Evolutionary conservation across 2,329 filamentous ascomycete genomes (phyloP).

Genomic region (Sclerotinia borealis): DNA sequence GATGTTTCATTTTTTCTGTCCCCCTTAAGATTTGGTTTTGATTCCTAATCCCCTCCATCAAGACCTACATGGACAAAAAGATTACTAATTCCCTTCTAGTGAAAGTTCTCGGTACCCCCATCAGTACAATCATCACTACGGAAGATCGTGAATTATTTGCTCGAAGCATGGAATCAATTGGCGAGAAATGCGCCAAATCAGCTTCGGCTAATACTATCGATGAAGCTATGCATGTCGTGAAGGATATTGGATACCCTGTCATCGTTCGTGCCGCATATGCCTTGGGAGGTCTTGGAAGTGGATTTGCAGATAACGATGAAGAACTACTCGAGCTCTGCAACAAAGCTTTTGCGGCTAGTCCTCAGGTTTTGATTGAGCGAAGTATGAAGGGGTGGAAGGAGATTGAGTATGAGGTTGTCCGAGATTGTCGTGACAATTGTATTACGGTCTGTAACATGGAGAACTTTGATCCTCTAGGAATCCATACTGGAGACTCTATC

Average conservation of each 20-base stretch:
- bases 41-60: too few species aligned
- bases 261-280: constrained; percentile 97
- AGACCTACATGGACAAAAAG: neutral
- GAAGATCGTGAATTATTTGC: constrained; percentile 96
- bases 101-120: constrained; percentile 75
- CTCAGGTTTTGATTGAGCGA: constrained; percentile 97
- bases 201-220: constrained; percentile 89
- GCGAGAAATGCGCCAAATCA: constrained; percentile 95
- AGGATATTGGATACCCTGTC: constrained; percentile 88
- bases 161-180: constrained; percentile 91
- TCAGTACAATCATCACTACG: constrained; percentile 81
- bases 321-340: constrained; percentile 92
- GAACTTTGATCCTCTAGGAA: constrained; percentile 96
- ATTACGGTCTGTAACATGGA: constrained; percentile 99
- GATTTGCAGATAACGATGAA: constrained; percentile 89
- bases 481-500: constrained; percentile 97
- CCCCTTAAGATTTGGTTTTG: too few species aligned
- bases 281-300: constrained; percentile 89
- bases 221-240: constrained; percentile 82
- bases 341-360: constrained; percentile 83
- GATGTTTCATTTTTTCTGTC: neutral
- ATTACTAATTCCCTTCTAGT: neutral
- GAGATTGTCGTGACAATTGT: constrained; percentile 96
- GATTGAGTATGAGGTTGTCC: constrained; percentile 96
- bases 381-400: constrained; percentile 99